phyloP scores from a whole-genome alignment of 805 yeast species.

The Helenozyma rhizophorensis region DNA sequence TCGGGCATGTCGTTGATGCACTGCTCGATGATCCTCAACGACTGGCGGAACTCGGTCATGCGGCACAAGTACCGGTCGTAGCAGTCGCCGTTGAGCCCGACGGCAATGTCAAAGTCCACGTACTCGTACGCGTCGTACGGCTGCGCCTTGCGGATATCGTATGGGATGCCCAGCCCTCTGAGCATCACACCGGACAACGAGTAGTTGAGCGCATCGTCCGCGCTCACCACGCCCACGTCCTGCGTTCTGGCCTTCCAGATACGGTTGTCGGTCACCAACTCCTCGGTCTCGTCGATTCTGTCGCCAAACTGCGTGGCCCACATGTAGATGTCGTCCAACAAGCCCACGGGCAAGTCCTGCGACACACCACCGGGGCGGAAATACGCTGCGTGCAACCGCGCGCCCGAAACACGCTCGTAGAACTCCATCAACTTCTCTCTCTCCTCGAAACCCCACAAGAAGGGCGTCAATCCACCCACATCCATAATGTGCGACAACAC shows the following conservation, averaged over 20 bases:
- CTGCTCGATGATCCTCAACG: conserved; percentile 82
- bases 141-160: conserved; percentile 77
- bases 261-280: conserved; percentile 83
- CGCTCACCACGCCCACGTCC: conserved; percentile 75
- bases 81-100: conserved; percentile 85
- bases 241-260: conserved; percentile 87
- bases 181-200: conserved; percentile 83
- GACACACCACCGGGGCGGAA: conserved; percentile 91
- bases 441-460: conserved; percentile 92
- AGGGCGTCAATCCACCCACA: conserved; percentile 91
- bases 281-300: conserved; percentile 87
- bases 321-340: conserved; percentile 87
- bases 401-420: conserved; percentile 87
- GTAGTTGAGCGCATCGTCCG: conserved; percentile 83
- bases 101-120: conserved; percentile 84
- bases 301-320: conserved; percentile 97
- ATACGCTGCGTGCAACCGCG: conserved; percentile 84
- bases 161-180: conserved; percentile 87
- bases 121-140: conserved; percentile 87
- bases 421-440: conserved; percentile 91
- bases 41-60: conserved; percentile 91
- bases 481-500: conserved; percentile 88
- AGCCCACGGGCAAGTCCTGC: conserved; percentile 81
- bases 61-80: conserved; percentile 84
- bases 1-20: conserved; percentile 90